These are phyloP conservation scores for Tephrocybe sp. DNA, from an alignment of 768 basidiomycete species.

Conservation along the genomic window DNA sequence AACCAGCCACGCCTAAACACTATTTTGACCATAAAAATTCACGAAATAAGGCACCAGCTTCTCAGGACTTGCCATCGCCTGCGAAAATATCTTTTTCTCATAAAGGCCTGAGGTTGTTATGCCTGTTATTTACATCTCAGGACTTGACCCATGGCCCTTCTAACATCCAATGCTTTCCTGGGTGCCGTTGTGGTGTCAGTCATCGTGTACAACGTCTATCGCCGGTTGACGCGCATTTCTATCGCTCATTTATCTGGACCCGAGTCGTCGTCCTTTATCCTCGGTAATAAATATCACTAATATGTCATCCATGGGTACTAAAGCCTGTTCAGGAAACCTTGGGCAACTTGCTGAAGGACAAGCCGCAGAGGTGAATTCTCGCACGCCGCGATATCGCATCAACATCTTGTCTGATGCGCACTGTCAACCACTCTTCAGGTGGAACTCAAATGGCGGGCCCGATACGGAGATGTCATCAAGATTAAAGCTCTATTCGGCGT, in stretches of 20 bases:
- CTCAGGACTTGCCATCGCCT: not conserved
- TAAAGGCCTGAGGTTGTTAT: conserved; percentile 5
- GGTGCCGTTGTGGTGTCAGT: conserved; percentile 8
- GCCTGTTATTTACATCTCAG: too few relatives aligned
- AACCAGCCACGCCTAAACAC: too few relatives aligned
- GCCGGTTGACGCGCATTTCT: conserved; percentile 30
- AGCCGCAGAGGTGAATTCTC: conserved; percentile 29
- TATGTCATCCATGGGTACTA: not conserved
- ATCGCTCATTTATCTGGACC: conserved; percentile 36
- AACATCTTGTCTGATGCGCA: not conserved
- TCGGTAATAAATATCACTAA: conserved; percentile 25
- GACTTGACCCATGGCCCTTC: conserved; percentile 16
- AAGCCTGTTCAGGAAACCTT: conserved; percentile 22
- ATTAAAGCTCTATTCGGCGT: conserved; percentile 40
- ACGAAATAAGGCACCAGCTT: conserved; percentile 3
- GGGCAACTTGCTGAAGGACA: conserved; percentile 30
- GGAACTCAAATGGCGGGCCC: conserved; percentile 45
- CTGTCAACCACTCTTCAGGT: conserved; percentile 26
- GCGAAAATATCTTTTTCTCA: conserved; percentile 4
- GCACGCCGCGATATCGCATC: not conserved
- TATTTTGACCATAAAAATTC: too few relatives aligned
- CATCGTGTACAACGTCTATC: conserved; percentile 27
- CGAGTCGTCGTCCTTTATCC: conserved; percentile 36
- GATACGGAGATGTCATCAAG: conserved; percentile 40
- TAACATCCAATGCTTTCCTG: conserved; percentile 8